A percentile compares a stretch with the other conserved stretches of the same genome.
Evolutionary conservation across 768 basidiomycete species (phyloP).

Genomic region (Naematelia encephala): DNA sequence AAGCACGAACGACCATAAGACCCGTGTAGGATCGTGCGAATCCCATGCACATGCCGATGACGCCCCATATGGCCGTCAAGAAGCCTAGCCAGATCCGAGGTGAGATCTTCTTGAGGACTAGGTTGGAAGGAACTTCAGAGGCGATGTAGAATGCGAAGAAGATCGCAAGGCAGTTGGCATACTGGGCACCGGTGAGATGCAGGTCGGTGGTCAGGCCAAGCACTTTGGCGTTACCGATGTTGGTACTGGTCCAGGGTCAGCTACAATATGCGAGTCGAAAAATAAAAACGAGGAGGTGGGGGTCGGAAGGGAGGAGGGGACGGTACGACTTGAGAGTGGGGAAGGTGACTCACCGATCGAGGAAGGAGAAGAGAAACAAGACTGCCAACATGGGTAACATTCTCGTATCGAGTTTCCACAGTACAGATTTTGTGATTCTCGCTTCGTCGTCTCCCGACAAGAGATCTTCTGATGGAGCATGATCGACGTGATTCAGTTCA

Average conservation of each 20-base stretch:
- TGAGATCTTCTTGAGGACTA: slow-evolving; percentile 26
- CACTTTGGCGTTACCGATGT: slow-evolving; percentile 40
- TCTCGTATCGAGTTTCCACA: too few species aligned
- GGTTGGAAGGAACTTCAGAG: slow-evolving; percentile 32
- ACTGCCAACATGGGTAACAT: slow-evolving; percentile 39
- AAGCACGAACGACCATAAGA: slow-evolving; percentile 35
- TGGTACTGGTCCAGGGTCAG: slow-evolving; percentile 26
- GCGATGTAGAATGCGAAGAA: slow-evolving; percentile 41
- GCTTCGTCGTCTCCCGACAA: too few species aligned
- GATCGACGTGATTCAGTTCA: too few species aligned
- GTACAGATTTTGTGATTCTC: too few species aligned
- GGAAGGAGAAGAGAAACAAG: slow-evolving; percentile 37
- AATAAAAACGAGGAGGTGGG: too few species aligned
- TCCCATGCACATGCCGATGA: slow-evolving; percentile 40
- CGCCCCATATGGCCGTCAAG: slow-evolving; percentile 34
- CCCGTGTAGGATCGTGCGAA: slow-evolving; percentile 27
- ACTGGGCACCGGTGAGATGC: slow-evolving; percentile 17
- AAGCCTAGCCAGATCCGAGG: slow-evolving; percentile 31
- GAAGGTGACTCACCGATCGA: too few species aligned
- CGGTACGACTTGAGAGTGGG: too few species aligned
- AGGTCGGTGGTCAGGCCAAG: slow-evolving; percentile 23
- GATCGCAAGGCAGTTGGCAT: slow-evolving; percentile 29
- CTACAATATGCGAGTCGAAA: too few species aligned
- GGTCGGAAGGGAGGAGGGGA: too few species aligned
- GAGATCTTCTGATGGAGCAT: too few species aligned